Percentiles rank a stretch among this genome's conserved stretches.
Evolutionary conservation across 768 basidiomycete genomes (phyloP).

Genomic region (Boletus reticuloceps): DNA sequence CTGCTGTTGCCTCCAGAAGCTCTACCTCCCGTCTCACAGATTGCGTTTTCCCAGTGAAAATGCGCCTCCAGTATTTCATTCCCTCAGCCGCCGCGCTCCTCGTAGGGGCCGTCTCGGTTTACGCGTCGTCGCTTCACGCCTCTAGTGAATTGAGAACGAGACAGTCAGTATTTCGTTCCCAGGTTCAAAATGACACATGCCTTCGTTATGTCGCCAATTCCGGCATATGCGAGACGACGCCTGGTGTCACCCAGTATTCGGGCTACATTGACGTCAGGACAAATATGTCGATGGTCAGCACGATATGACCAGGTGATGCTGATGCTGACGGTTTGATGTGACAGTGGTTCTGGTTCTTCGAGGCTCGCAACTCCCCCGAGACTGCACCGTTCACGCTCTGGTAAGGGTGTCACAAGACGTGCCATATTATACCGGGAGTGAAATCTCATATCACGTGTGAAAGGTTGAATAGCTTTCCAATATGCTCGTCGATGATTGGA

Average conservation of each 20-base stretch:
- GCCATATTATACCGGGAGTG: too few species aligned
- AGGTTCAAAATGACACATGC: slow-evolving; percentile 19
- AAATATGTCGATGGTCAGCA: slow-evolving; percentile 56
- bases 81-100: background rate
- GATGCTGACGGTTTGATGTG: background rate
- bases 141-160: background rate
- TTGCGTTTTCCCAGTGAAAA: slow-evolving; percentile 1
- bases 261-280: slow-evolving; percentile 59
- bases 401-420: slow-evolving; percentile 27
- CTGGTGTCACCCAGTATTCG: slow-evolving; percentile 57
- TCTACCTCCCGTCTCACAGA: background rate
- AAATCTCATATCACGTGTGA: background rate
- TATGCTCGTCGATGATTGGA: slow-evolving; percentile 63
- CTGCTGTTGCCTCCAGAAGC: too few species aligned
- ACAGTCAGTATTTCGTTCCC: too few species aligned
- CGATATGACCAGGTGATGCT: background rate
- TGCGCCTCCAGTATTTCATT: slow-evolving; percentile 10
- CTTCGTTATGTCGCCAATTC: slow-evolving; percentile 57
- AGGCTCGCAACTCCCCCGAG: slow-evolving; percentile 55
- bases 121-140: background rate
- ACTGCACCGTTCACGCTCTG: slow-evolving; percentile 67
- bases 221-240: slow-evolving; percentile 64
- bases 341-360: slow-evolving; percentile 78
- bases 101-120: background rate
- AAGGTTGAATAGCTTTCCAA: slow-evolving; percentile 60